Percentiles rank a stretch among this genome's conserved stretches.
Conservation (phyloP, 2,329 filamentous ascomycete genomes). For the Harringtonia lauricola region DNA sequence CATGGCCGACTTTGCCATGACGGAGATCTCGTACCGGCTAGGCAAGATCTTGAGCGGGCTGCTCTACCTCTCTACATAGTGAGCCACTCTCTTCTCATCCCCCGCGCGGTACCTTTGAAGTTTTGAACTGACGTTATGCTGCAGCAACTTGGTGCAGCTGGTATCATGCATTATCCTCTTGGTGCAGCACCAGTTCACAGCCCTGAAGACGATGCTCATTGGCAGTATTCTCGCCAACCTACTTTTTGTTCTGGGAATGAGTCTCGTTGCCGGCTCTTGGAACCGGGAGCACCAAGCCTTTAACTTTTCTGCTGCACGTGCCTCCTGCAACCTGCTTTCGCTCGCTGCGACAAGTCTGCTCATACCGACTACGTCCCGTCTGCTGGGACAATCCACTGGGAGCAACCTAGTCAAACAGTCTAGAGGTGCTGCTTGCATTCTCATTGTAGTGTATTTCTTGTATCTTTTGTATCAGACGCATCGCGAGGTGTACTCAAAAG, state of each 20-base stretch:
- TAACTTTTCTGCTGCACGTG: neutral
- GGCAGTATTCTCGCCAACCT: neutral
- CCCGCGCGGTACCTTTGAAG: neutral
- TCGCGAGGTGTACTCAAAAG: neutral
- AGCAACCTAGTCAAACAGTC: neutral
- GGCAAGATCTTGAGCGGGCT: neutral
- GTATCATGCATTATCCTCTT: neutral
- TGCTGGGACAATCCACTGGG: neutral
- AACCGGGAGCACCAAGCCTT: neutral
- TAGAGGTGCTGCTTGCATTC: neutral
- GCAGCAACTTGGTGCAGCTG: neutral
- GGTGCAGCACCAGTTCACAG: neutral
- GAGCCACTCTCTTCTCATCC: neutral
- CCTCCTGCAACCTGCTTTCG: neutral
- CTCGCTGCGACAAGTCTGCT: neutral
- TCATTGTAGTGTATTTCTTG: neutral
- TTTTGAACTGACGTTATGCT: neutral
- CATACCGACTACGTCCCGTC: neutral
- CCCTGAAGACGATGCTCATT: neutral
- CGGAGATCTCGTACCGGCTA: neutral
- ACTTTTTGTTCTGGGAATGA: neutral
- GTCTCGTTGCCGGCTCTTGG: neutral
- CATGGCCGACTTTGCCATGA: neutral
- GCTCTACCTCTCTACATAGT: neutral
- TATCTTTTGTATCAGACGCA: neutral